Conservation (phyloP, 441 rosid species). For the Croton laevigatus region DNA sequence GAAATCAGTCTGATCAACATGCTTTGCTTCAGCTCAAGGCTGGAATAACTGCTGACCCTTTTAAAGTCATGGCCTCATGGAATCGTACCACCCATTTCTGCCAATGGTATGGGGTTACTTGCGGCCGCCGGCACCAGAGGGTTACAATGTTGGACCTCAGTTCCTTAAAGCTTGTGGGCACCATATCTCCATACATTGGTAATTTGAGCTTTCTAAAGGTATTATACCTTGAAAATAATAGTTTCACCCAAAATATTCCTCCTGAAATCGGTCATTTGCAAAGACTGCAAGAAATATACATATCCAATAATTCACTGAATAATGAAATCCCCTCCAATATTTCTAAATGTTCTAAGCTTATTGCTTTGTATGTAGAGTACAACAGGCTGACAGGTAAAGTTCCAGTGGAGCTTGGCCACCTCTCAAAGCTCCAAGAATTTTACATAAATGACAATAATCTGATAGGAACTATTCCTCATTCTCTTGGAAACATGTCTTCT, state of each 20-base stretch:
- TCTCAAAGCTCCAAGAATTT: constrained; percentile 1
- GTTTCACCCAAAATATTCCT: too few species aligned
- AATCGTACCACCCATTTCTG: neutral
- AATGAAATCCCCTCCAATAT: too few species aligned
- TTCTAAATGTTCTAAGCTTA: neutral
- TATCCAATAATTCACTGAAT: too few species aligned
- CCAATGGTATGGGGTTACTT: neutral
- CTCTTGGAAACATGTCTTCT: constrained; percentile 40
- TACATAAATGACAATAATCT: constrained; percentile 15
- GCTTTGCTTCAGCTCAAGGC: neutral
- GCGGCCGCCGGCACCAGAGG: neutral
- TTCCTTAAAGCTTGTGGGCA: too few species aligned
- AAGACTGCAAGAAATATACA: neutral
- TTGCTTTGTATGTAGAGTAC: neutral
- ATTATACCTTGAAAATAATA: too few species aligned
- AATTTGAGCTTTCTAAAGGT: too few species aligned
- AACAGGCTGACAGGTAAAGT: constrained; percentile 9
- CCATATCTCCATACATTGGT: too few species aligned
- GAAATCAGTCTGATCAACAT: neutral
- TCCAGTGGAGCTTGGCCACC: constrained; percentile 8
- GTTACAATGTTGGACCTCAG: neutral
- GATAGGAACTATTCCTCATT: constrained; percentile 30
- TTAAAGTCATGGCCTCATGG: neutral
- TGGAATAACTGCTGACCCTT: neutral
- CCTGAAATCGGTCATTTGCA: too few species aligned